Evolutionary conservation across 2,329 filamentous ascomycete genomes (phyloP).

Genomic region (Plectosphaerella plurivora): DNA sequence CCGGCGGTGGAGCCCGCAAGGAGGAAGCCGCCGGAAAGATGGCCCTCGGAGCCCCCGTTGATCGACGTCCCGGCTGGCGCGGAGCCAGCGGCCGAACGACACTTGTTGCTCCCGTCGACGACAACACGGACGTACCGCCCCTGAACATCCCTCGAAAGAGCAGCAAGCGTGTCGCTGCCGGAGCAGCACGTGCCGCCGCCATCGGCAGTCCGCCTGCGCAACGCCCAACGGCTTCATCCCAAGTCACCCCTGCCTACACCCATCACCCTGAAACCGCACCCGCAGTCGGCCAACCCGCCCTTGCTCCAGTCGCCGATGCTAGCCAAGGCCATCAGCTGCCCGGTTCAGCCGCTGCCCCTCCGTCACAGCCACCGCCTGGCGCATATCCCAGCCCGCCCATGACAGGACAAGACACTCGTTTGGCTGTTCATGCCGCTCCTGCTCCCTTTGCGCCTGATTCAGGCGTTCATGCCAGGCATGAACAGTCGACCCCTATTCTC

Average conservation of each 20-base stretch:
- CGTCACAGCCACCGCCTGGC: neutral
- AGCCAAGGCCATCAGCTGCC: neutral
- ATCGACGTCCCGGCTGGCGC: slow-evolving; percentile 60
- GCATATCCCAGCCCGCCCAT: neutral
- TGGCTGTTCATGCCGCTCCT: neutral
- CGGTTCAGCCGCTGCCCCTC: neutral
- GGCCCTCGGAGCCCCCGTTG: slow-evolving; percentile 16
- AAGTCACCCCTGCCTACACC: slow-evolving; percentile 7
- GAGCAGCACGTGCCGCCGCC: neutral
- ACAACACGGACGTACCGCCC: slow-evolving; percentile 50
- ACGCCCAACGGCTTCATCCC: slow-evolving; percentile 2
- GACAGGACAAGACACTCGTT: neutral
- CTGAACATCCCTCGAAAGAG: slow-evolving; percentile 50
- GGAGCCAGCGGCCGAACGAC: slow-evolving; percentile 66
- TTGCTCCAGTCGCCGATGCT: neutral
- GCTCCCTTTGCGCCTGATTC: neutral
- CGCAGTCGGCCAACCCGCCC: neutral
- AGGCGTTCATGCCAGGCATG: neutral
- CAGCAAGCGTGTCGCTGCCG: slow-evolving; percentile 32
- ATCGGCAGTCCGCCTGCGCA: slow-evolving; percentile 11
- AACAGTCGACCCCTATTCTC: neutral
- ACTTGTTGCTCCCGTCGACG: slow-evolving; percentile 60
- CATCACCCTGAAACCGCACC: slow-evolving; percentile 1
- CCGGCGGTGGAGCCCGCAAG: slow-evolving; percentile 11
- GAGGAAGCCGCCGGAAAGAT: slow-evolving; percentile 12